Evolutionary conservation across 2,329 filamentous ascomycete genomes (phyloP).

Genomic region (Clarireedia paspali): DNA sequence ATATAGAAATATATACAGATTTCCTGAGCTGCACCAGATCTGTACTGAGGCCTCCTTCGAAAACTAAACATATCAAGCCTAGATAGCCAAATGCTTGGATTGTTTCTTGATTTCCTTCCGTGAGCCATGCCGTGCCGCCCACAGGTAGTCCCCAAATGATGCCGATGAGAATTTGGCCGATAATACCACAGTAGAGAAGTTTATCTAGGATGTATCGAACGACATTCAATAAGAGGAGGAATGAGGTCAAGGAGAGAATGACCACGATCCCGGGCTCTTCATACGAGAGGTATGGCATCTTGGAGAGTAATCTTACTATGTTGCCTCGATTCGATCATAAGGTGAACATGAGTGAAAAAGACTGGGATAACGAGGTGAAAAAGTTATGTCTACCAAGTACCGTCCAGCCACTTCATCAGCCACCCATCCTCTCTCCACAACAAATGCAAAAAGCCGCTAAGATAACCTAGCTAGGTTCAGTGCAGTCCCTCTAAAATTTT

Average conservation of each 20-base stretch:
- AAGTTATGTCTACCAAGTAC: too few species aligned
- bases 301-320: background rate
- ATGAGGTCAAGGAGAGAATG: constrained; percentile 52
- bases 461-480: background rate
- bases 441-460: background rate
- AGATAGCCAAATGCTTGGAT: constrained; percentile 64
- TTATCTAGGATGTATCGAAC: constrained; percentile 50
- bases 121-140: constrained; percentile 52
- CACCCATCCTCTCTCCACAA: background rate
- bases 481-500: constrained; percentile 1
- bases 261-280: constrained; percentile 53
- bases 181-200: constrained; percentile 59
- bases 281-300: constrained; percentile 40
- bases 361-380: too few species aligned
- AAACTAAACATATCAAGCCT: constrained; percentile 64
- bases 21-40: constrained; percentile 38
- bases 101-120: constrained; percentile 40
- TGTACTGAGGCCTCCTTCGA: constrained; percentile 38
- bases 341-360: too few species aligned
- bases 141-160: constrained; percentile 64
- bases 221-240: constrained; percentile 55
- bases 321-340: too few species aligned
- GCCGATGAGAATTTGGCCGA: constrained; percentile 65
- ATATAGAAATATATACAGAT: constrained; percentile 50
- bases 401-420: background rate